Evolutionary conservation across 2,329 filamentous ascomycete genomes (phyloP).

Genomic region (Penicillium sp.): DNA sequence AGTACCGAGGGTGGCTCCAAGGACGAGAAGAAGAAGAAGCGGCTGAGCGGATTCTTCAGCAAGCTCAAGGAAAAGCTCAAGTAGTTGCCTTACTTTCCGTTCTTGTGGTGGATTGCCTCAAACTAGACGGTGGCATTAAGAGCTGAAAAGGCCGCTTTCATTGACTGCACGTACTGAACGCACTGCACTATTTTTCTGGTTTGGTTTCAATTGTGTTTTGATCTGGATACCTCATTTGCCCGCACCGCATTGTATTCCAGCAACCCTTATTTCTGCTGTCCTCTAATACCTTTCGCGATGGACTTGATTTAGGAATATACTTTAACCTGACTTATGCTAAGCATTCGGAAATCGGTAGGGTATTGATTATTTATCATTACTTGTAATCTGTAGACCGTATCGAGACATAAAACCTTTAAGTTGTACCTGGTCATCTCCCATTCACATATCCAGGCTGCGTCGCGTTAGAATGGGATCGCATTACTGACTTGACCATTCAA

Average conservation of each 20-base stretch:
- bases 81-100: constrained; percentile 23
- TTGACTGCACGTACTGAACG: neutral
- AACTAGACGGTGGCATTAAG: constrained; percentile 9
- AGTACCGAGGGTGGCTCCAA: constrained; percentile 34
- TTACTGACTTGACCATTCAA: constrained; percentile 56
- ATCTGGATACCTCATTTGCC: constrained; percentile 33
- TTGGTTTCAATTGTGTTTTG: constrained; percentile 12
- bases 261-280: constrained; percentile 19
- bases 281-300: constrained; percentile 24
- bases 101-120: constrained; percentile 1
- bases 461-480: constrained; percentile 55
- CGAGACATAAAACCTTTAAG: too few relatives aligned
- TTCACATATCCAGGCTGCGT: neutral
- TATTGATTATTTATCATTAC: neutral
- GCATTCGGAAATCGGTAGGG: too few relatives aligned
- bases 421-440: neutral
- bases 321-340: neutral
- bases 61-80: constrained; percentile 60
- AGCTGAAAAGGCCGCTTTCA: neutral
- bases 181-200: neutral
- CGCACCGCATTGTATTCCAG: constrained; percentile 28
- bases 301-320: constrained; percentile 4
- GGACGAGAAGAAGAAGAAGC: constrained; percentile 67
- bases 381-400: too few relatives aligned
- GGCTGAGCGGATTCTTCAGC: constrained; percentile 65